Base-by-base conservation (phyloP, 257 asterid species). In the Solanum dulcamara region DNA sequence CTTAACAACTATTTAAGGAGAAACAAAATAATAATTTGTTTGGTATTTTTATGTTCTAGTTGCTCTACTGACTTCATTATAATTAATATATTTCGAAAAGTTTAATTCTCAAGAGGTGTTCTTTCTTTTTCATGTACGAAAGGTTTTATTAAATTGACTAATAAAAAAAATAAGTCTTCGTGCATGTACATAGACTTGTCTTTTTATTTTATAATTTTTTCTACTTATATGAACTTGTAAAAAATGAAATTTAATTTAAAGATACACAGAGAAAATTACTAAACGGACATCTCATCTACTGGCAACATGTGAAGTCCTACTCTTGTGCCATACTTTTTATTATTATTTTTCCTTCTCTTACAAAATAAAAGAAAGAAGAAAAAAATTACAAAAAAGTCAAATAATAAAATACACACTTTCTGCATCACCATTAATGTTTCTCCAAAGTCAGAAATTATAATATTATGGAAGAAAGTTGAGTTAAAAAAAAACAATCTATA, bases 271-370 rank as follows among this genome's bases (percentile, higher is more conserved):
- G 62, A 84, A 85, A 85, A 77, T n/a, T n/a, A n/a, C 50, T 83
- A 87, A 89, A 86, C 81, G 70, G 87, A 89, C 91, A 81, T 87
- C 77, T 89, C 88, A 86, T 74, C 88, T 59, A 68, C 84, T 57
- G 30, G 38, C 85, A 84, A 59, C 91, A 87, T 87, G 91, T 84
- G 91, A 86, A 72, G 83, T 55, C 86, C 59, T 81, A 77, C 44
- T 80, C 50, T 68, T 84, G 66, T 84, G 74, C 28, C n/a, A 26
- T 46, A 10, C 57, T 38, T 37, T 30, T 3, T 66, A 13, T 30
- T 30, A 60, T 80, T 28, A 26, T 26, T 60, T 38, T 57, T 12
- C 37, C 51, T 71, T 71, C 77, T 22, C 66, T 18, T 28, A 55
- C 71, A 40, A 17, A 60, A 24, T 44, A 48, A 33, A 85, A 28